These are phyloP conservation scores for Teunomyces tritomae DNA, from an alignment of 805 yeast species.

Conservation along the genomic window DNA sequence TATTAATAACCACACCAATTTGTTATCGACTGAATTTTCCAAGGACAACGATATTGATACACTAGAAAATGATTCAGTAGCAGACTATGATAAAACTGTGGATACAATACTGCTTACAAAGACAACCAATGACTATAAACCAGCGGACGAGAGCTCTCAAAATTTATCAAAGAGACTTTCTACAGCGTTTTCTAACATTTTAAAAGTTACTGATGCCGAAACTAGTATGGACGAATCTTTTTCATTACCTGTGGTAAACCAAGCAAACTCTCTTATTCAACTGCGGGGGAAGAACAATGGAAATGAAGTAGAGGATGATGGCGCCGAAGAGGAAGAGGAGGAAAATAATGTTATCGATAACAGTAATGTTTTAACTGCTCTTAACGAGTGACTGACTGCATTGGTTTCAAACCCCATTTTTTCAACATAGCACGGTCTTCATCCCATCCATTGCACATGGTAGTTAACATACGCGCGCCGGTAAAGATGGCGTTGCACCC, in stretches of 20 bases:
- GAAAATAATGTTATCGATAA: background rate
- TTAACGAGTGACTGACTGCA: constrained; percentile 30
- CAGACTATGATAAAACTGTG: constrained; percentile 6
- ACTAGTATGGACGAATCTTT: constrained; percentile 45
- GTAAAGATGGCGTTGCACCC: constrained; percentile 82
- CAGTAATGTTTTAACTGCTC: background rate
- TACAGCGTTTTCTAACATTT: background rate
- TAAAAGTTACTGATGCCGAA: constrained; percentile 2
- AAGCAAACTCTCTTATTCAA: constrained; percentile 14
- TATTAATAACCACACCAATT: too few relatives aligned
- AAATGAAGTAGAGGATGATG: background rate
- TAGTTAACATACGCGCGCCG: constrained; percentile 77
- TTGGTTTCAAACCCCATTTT: constrained; percentile 67
- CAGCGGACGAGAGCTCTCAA: background rate
- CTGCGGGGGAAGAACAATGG: constrained; percentile 1
- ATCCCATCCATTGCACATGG: constrained; percentile 83
- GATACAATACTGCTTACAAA: constrained; percentile 5
- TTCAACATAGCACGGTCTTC: constrained; percentile 67
- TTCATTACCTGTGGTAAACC: constrained; percentile 43
- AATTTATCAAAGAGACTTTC: background rate
- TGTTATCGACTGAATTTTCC: background rate
- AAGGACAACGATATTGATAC: background rate
- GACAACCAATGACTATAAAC: background rate
- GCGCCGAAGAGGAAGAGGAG: constrained; percentile 3
- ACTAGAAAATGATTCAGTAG: constrained; percentile 2